Conservation (phyloP, 192 early-diverging fungal genomes). For the Chytriomyces confervae region DNA sequence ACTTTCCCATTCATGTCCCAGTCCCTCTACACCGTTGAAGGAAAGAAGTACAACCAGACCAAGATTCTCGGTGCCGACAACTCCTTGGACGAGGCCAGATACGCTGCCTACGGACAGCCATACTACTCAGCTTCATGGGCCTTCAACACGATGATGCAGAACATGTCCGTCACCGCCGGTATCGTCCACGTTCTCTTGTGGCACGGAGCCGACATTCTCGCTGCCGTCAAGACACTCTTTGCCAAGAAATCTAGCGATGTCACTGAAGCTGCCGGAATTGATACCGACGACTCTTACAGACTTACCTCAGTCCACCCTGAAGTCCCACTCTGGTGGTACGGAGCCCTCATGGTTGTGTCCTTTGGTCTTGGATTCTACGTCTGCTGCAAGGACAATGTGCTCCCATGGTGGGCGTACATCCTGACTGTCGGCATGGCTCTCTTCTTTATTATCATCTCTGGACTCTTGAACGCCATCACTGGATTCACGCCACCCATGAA, state of each 20-base stretch:
- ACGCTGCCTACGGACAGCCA: conserved; percentile 2
- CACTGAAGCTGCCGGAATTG: neutral
- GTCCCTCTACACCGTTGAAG: conserved; percentile 17
- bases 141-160: conserved; percentile 13
- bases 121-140: conserved; percentile 24
- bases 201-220: conserved; percentile 26
- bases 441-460: conserved; percentile 60
- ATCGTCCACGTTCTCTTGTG: conserved; percentile 38
- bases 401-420: conserved; percentile 40
- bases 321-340: conserved; percentile 84
- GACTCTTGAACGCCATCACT: conserved; percentile 25
- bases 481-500: neutral
- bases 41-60: conserved; percentile 18
- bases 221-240: conserved; percentile 4
- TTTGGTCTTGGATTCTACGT: conserved; percentile 28
- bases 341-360: conserved; percentile 14
- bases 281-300: conserved; percentile 54
- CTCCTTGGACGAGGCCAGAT: neutral
- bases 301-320: conserved; percentile 73
- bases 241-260: neutral
- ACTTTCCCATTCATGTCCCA: conserved; percentile 38
- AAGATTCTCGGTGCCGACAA: conserved; percentile 27
- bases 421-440: conserved; percentile 54
- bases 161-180: conserved; percentile 35
- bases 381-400: neutral